phyloP scores from a whole-genome alignment of 768 basidiomycete genomes.

The Mycena galericulata region DNA sequence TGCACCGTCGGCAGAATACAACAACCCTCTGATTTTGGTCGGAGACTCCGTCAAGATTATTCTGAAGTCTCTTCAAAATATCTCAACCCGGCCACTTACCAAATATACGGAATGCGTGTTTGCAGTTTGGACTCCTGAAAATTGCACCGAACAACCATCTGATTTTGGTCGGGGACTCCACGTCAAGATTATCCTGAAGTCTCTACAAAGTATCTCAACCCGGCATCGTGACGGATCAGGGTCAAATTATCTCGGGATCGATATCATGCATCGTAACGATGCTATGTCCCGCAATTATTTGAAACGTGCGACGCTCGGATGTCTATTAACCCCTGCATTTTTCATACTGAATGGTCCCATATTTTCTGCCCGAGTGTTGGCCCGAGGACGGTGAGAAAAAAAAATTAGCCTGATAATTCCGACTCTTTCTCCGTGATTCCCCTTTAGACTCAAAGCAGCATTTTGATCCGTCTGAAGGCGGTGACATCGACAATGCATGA shows the following conservation, averaged over 20 bases:
- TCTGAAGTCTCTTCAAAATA: no score
- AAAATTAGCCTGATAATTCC: slow-evolving; percentile 10
- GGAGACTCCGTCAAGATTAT: no score
- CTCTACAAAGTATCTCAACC: neutral
- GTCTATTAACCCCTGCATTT: no score
- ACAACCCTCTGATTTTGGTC: slow-evolving; percentile 17
- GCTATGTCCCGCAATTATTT: neutral
- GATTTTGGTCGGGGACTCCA: neutral
- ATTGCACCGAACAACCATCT: slow-evolving; percentile 19
- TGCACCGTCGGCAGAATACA: no score
- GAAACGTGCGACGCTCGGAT: no score
- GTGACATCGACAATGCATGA: no score
- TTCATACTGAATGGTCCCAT: no score
- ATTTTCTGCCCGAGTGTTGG: neutral
- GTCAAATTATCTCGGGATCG: neutral
- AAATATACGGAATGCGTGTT: neutral
- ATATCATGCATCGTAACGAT: neutral
- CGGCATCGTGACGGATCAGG: slow-evolving; percentile 9
- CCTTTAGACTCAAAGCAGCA: slow-evolving; percentile 4
- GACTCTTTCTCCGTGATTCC: neutral
- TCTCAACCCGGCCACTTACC: neutral
- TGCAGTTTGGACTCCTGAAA: slow-evolving; percentile 3
- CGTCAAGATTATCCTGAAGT: no score
- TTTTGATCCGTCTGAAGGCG: slow-evolving; percentile 6
- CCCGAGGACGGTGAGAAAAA: neutral